A percentile compares a stretch with the other conserved stretches of the same genome.
Evolutionary conservation across 1,284 basidiomycete genomes (phyloP).

Genomic region (Trichosporon inkin): DNA sequence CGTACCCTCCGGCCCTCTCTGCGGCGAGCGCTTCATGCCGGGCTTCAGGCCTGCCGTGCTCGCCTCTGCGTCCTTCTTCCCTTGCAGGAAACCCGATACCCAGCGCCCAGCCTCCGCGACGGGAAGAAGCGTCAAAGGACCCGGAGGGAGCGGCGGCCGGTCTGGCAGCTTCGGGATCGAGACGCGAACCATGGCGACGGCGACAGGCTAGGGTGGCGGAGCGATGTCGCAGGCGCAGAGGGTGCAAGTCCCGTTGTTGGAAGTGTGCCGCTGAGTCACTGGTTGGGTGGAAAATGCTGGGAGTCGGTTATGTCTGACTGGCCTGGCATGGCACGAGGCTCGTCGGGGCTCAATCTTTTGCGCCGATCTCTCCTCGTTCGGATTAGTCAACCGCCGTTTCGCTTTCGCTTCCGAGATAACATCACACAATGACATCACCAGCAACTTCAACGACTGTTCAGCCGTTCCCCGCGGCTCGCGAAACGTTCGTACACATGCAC

Average conservation of each 20-base stretch:
- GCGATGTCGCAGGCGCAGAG: neutral
- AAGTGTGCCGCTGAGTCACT: no score
- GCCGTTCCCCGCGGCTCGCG: no score
- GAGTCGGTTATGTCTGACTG: no score
- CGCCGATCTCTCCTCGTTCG: neutral
- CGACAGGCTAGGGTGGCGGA: neutral
- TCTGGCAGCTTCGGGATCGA: conserved; percentile 73
- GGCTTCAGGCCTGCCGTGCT: neutral
- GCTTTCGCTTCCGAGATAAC: conserved; percentile 2
- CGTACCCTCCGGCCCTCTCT: conserved; percentile 59
- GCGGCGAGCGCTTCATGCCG: conserved; percentile 7
- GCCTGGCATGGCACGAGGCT: no score
- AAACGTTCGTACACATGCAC: neutral
- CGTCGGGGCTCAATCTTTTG: neutral
- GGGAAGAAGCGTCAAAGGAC: conserved; percentile 50
- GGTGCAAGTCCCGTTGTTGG: no score
- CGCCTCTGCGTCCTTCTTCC: neutral
- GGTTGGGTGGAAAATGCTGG: neutral
- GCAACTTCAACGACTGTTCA: no score
- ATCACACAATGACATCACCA: neutral
- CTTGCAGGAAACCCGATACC: conserved; percentile 61
- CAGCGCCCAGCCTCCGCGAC: conserved; percentile 60
- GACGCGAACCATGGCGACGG: conserved; percentile 53
- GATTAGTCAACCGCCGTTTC: neutral
- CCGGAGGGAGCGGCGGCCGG: conserved; percentile 51